A percentile compares a stretch with the other conserved stretches of the same genome.
Evolutionary conservation across 345 rosid genomes (phyloP).

Genomic region (Sapria himalayana): DNA sequence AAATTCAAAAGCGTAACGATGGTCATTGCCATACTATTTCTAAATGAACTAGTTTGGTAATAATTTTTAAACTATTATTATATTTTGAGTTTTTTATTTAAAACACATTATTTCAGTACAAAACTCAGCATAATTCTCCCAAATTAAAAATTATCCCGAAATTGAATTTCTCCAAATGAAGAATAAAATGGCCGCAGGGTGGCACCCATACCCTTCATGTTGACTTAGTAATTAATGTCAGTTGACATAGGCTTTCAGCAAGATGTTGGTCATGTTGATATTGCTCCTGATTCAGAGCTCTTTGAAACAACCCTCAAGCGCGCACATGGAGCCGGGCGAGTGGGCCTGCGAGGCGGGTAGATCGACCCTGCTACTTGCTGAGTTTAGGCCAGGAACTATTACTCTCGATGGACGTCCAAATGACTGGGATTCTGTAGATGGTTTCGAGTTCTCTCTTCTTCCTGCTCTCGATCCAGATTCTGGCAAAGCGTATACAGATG

Average conservation of each 20-base stretch:
- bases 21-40: too few relatives aligned
- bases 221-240: too few relatives aligned
- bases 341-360: constrained; percentile 66
- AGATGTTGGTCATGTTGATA: constrained; percentile 8
- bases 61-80: too few relatives aligned
- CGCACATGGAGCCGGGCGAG: constrained; percentile 76
- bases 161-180: too few relatives aligned
- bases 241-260: constrained; percentile 6
- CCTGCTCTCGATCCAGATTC: constrained; percentile 85
- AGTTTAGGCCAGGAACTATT: constrained; percentile 51
- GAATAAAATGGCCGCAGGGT: too few relatives aligned
- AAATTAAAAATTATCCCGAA: too few relatives aligned
- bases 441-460: constrained; percentile 54
- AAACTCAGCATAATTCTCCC: too few relatives aligned
- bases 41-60: too few relatives aligned
- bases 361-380: constrained; percentile 42
- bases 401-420: constrained; percentile 77
- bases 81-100: too few relatives aligned
- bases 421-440: constrained; percentile 67
- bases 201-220: too few relatives aligned
- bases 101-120: too few relatives aligned
- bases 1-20: too few relatives aligned
- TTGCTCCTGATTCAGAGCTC: constrained; percentile 7
- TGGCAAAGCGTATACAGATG: constrained; percentile 52
- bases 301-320: constrained; percentile 12